Base-by-base conservation (phyloP, 1,284 basidiomycete genomes). In the Ustilago sp. region DNA sequence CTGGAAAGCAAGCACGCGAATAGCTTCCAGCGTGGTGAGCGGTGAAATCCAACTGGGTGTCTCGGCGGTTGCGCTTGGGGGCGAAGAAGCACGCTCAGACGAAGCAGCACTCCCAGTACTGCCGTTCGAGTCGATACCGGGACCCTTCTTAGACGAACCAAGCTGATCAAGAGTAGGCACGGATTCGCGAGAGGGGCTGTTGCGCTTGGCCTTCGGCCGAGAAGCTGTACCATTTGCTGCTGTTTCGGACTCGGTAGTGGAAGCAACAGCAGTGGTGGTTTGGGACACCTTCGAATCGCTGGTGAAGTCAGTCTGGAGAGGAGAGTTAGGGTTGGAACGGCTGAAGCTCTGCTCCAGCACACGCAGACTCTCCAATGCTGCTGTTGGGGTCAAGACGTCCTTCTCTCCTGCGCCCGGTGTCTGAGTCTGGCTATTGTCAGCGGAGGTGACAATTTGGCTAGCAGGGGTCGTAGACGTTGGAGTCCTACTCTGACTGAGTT, bases 1-100 rank as follows among this genome's bases (percentile, higher is more conserved):
- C 41, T 65, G 63, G 59, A 65, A 68, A 2, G 72, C 72, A 8
- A 74, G 63, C 19, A 74, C 74, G 8, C 74, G 68, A 35, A 76
- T 66, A 3, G 74, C 74, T 39, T 76, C 74, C 31, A 68, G 41
- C 4, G 67, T 70, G 31, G 63, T 63, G 34, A 74, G 66, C 31
- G 70, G 60, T 2, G 58, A 57, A 41, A 73, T 63, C 70, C 70
- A 73, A 51, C 58, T 73, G 3, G 70, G 58, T 3, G 68, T 53
- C 17, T 63, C 60, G 11, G 35, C 43, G 8, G 38, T 43, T 17
- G 39, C 36, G 48, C 52, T 58, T 17, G 59, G 39, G 17, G 63
- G 58, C 28, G 59, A 62, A 7, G 41, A 38, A 19, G 53, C 51
- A 17, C 41, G 36, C 4, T 54, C 36, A 28, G 64, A 56, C 5